These are phyloP conservation scores for Penicillium ucsense DNA, from an alignment of 495 filamentous ascomycete genomes.

Conservation along the genomic window DNA sequence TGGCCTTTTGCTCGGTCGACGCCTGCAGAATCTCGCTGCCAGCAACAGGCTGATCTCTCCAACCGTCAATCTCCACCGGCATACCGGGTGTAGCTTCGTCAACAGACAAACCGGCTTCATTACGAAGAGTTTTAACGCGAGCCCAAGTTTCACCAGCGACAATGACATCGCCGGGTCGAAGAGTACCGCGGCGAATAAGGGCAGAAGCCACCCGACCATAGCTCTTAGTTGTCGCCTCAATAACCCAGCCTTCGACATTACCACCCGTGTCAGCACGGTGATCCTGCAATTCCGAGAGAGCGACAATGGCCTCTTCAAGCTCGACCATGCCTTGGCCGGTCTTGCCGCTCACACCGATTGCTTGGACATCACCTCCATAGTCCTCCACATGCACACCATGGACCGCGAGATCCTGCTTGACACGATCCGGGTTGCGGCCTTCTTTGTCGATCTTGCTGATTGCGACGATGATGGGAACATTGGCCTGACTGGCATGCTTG, in stretches of 20 bases:
- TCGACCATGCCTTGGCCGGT: slow-evolving; percentile 88
- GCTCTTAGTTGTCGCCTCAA: slow-evolving; percentile 85
- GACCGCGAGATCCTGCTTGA: slow-evolving; percentile 79
- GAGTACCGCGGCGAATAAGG: slow-evolving; percentile 77
- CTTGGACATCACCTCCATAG: slow-evolving; percentile 89
- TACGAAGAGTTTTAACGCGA: slow-evolving; percentile 68
- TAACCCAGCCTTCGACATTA: slow-evolving; percentile 81
- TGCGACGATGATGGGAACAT: slow-evolving; percentile 95
- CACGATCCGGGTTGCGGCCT: slow-evolving; percentile 63
- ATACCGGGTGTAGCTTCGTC: slow-evolving; percentile 73
- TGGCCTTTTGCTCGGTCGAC: slow-evolving; percentile 65
- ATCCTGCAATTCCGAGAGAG: slow-evolving; percentile 80
- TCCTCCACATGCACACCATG: slow-evolving; percentile 90
- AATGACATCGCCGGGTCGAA: slow-evolving; percentile 71
- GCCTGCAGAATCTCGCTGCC: slow-evolving; percentile 85
- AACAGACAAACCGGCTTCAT: slow-evolving; percentile 71
- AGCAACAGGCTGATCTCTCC: slow-evolving; percentile 83
- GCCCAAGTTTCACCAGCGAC: slow-evolving; percentile 84
- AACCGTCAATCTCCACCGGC: slow-evolving; percentile 87
- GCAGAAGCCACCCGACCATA: slow-evolving; percentile 83
- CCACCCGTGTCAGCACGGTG: slow-evolving; percentile 71
- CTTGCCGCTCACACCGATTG: slow-evolving; percentile 83
- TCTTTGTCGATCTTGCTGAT: slow-evolving; percentile 96
- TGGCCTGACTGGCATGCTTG: slow-evolving; percentile 82
- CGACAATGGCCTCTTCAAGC: slow-evolving; percentile 79